These are phyloP conservation scores for Magnolia sinica DNA, from an alignment of 164 flowering plant genomes.

Conservation along the genomic window DNA sequence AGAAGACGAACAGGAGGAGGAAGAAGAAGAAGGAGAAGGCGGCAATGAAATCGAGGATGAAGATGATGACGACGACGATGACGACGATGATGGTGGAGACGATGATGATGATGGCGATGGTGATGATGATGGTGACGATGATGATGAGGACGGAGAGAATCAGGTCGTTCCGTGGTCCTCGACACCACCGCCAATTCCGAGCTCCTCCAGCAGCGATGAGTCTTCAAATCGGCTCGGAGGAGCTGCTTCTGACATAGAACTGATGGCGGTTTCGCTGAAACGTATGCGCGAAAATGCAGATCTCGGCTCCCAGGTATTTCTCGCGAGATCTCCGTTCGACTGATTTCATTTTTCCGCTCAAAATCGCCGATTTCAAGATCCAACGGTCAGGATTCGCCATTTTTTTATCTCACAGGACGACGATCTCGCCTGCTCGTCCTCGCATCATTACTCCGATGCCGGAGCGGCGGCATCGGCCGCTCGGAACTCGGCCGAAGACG, in stretches of 20 bases:
- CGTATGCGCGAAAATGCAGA: constrained; percentile 32
- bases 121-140: constrained; percentile 3
- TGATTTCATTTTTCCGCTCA: neutral
- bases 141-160: constrained; percentile 31
- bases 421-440: neutral
- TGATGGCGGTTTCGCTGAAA: constrained; percentile 23
- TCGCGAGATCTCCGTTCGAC: neutral
- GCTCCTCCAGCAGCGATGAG: constrained; percentile 25
- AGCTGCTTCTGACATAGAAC: neutral
- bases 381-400: neutral
- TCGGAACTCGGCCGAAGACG: neutral
- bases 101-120: constrained; percentile 14
- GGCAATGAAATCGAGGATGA: constrained; percentile 10
- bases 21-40: constrained; percentile 11
- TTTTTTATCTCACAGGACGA: neutral
- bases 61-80: neutral
- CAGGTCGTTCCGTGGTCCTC: constrained; percentile 43
- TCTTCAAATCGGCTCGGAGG: constrained; percentile 12
- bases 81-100: neutral
- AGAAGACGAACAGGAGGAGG: constrained; percentile 1
- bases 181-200: constrained; percentile 28
- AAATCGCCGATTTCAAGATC: neutral
- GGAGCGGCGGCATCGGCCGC: neutral
- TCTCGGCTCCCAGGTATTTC: constrained; percentile 32
- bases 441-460: neutral